phyloP scores from a whole-genome alignment of 202 grass and related monocot genomes.

The Carex arenaria region DNA sequence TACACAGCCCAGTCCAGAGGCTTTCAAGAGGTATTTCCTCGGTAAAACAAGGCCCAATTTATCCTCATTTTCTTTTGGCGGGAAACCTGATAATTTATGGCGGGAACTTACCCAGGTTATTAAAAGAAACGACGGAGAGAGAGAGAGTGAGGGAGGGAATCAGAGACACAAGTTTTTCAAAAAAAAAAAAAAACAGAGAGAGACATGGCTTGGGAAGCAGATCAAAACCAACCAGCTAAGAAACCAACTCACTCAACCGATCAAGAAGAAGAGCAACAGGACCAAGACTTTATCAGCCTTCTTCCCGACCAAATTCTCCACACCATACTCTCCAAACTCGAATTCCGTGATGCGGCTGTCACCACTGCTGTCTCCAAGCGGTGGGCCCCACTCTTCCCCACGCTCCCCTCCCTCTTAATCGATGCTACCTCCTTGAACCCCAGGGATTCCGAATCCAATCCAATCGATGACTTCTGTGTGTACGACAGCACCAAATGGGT shows the following conservation, averaged over 20 bases:
- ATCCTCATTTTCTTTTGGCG: no score
- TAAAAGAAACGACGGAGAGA: neutral
- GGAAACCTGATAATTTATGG: no score
- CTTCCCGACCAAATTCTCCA: slow-evolving; percentile 24
- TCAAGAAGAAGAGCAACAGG: no score
- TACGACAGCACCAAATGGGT: neutral
- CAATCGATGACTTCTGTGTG: neutral
- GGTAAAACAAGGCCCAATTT: no score
- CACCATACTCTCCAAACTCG: slow-evolving; percentile 22
- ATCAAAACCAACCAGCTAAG: no score
- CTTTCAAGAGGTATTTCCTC: no score
- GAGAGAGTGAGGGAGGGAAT: no score
- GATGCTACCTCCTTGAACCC: slow-evolving; percentile 16
- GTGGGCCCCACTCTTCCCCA: slow-evolving; percentile 20
- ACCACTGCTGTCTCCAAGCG: slow-evolving; percentile 14
- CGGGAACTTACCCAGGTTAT: no score
- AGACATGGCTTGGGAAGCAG: neutral
- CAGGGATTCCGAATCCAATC: neutral
- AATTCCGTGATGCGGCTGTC: slow-evolving; percentile 17
- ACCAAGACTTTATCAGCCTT: neutral
- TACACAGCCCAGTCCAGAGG: no score
- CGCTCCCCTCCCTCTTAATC: neutral
- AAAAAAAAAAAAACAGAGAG: neutral
- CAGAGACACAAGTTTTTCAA: no score
- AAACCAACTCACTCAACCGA: no score